phyloP scores from a whole-genome alignment of 352 stramenopile species.

The Phytophthora foliorum region DNA sequence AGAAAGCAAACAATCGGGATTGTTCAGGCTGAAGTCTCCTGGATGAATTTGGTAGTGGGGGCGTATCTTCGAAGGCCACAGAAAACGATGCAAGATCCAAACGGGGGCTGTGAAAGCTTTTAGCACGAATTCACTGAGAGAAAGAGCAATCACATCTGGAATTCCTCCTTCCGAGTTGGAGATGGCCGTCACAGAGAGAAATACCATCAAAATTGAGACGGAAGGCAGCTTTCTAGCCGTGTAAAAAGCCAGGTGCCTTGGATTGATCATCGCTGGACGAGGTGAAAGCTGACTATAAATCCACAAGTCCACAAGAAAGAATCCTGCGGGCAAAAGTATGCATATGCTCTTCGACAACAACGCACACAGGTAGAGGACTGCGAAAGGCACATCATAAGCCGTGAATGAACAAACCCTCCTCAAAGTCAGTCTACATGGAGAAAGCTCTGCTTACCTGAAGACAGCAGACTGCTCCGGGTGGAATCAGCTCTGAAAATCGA shows the following conservation, averaged over 20 bases:
- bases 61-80: constrained; percentile 56
- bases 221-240: constrained; percentile 24
- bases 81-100: constrained; percentile 38
- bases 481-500: not conserved
- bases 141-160: constrained; percentile 49
- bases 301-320: constrained; percentile 46
- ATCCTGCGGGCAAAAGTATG: constrained; percentile 43
- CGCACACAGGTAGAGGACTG: constrained; percentile 45
- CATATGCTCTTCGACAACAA: constrained; percentile 61
- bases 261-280: not conserved
- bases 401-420: not conserved
- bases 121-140: constrained; percentile 39
- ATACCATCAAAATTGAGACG: constrained; percentile 23
- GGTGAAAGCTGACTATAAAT: constrained; percentile 14
- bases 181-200: constrained; percentile 44
- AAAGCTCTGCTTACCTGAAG: constrained; percentile 18
- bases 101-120: constrained; percentile 47
- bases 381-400: not conserved
- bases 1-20: constrained; percentile 46
- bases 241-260: constrained; percentile 15
- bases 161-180: constrained; percentile 52
- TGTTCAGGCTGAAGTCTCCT: constrained; percentile 35
- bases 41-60: constrained; percentile 59
- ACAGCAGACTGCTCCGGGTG: not conserved
- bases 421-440: not conserved